phyloP scores from a whole-genome alignment of 495 filamentous ascomycete genomes.

The Chaetomium fimeti region DNA sequence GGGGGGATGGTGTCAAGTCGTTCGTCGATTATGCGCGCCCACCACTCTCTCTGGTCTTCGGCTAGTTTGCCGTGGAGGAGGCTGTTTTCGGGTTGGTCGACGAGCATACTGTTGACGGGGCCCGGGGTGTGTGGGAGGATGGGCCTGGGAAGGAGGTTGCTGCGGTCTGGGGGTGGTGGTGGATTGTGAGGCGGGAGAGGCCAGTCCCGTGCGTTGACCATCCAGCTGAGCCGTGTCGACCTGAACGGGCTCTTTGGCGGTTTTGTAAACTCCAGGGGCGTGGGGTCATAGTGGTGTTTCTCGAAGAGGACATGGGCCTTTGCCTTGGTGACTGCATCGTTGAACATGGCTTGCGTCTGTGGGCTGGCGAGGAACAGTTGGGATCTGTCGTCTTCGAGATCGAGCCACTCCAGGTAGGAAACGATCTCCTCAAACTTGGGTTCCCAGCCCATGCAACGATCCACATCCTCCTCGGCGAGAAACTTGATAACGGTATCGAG shows the following conservation, averaged over 20 bases:
- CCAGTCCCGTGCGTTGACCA: constrained; percentile 20
- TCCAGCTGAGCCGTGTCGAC: constrained; percentile 30
- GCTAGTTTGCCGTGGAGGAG: constrained; percentile 2
- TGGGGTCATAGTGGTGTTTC: constrained; percentile 25
- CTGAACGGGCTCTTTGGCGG: constrained; percentile 18
- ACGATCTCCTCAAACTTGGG: constrained; percentile 23
- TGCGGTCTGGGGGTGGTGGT: constrained; percentile 8
- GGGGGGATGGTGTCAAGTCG: neutral
- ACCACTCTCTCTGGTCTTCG: constrained; percentile 7
- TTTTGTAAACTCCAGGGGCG: constrained; percentile 16
- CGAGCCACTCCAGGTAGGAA: constrained; percentile 35
- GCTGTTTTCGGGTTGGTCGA: neutral
- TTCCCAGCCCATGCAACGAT: constrained; percentile 33
- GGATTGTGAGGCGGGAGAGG: constrained; percentile 17
- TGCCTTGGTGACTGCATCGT: constrained; percentile 29
- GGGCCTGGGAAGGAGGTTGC: constrained; percentile 17
- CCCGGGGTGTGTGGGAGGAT: constrained; percentile 11
- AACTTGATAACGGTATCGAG: constrained; percentile 34
- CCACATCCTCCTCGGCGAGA: constrained; percentile 36
- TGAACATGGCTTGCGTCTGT: constrained; percentile 25
- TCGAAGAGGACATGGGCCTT: constrained; percentile 33
- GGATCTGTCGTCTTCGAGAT: constrained; percentile 13
- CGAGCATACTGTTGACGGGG: constrained; percentile 24
- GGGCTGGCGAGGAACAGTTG: constrained; percentile 26
- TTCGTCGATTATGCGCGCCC: constrained; percentile 1